Percentiles rank a stretch among this genome's conserved stretches.
Evolutionary conservation across 352 stramenopile genomes (phyloP).

Genomic region (Phytophthora uliginosa): DNA sequence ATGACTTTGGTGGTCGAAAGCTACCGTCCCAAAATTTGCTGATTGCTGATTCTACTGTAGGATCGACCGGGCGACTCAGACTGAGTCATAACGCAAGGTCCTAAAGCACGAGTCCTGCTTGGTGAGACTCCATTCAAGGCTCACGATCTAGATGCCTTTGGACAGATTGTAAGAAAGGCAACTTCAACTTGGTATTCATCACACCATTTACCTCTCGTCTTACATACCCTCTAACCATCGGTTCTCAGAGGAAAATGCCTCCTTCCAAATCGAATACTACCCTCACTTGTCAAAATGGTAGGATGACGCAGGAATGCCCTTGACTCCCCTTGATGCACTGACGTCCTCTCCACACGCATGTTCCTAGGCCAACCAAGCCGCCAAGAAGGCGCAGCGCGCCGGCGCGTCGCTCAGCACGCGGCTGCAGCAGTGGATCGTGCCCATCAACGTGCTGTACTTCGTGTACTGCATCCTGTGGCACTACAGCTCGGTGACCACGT

Average conservation of each 20-base stretch:
- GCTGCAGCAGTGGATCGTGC: slow-evolving; percentile 84
- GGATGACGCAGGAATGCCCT: background rate
- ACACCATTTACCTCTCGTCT: background rate
- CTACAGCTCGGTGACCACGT: slow-evolving; percentile 67
- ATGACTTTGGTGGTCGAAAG: background rate
- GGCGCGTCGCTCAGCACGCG: slow-evolving; percentile 75
- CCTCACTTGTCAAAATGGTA: slow-evolving; percentile 1
- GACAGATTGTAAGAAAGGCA: background rate
- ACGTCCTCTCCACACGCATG: background rate
- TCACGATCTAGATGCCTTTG: too few relatives aligned
- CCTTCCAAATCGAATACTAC: background rate
- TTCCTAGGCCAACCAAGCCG: slow-evolving; percentile 83
- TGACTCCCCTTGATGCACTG: background rate
- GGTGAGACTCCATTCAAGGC: too few relatives aligned
- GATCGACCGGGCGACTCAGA: background rate
- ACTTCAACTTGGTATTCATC: background rate
- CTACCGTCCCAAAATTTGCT: background rate
- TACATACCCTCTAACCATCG: background rate
- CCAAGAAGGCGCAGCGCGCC: slow-evolving; percentile 85
- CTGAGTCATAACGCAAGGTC: too few relatives aligned
- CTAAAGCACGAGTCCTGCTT: too few relatives aligned
- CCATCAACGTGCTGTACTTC: slow-evolving; percentile 87
- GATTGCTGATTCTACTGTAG: background rate
- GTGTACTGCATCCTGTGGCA: slow-evolving; percentile 84
- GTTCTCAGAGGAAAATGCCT: background rate